Evolutionary conservation across 163 green algal species (phyloP).

Genomic region (Chloroidium sp.): DNA sequence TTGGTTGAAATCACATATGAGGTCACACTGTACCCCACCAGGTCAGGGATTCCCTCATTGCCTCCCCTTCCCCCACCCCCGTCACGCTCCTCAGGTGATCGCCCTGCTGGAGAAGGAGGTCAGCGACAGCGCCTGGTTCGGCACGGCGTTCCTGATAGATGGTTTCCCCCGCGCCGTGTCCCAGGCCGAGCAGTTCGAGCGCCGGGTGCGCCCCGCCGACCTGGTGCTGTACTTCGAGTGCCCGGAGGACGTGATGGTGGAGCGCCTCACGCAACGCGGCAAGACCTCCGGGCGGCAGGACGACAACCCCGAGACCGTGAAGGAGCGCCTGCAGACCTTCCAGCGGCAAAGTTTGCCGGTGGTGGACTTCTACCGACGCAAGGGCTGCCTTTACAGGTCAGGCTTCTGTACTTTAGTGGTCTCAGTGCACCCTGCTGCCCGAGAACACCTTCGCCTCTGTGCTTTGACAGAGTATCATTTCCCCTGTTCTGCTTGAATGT

Average conservation of each 20-base stretch:
- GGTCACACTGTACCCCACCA: too few species aligned
- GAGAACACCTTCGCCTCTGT: too few species aligned
- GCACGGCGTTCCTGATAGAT: background rate
- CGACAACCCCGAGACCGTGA: background rate
- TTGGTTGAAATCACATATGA: too few species aligned
- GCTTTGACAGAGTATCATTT: too few species aligned
- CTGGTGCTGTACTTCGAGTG: background rate
- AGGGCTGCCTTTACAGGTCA: too few species aligned
- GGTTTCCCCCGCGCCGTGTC: background rate
- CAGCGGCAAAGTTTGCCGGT: background rate
- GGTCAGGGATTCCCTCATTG: too few species aligned
- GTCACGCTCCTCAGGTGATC: background rate
- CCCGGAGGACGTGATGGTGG: background rate
- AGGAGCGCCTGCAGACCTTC: background rate
- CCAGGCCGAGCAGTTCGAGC: background rate
- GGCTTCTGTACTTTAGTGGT: too few species aligned
- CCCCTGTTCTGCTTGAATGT: too few species aligned
- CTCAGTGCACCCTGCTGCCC: too few species aligned
- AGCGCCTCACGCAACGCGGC: background rate
- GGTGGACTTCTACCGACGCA: background rate
- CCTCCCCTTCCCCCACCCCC: too few species aligned
- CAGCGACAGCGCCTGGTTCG: background rate
- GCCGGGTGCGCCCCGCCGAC: background rate
- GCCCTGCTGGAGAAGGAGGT: background rate
- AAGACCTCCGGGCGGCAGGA: background rate